Base-by-base conservation (phyloP, 345 rosid species). In the Laguncularia racemosa region DNA sequence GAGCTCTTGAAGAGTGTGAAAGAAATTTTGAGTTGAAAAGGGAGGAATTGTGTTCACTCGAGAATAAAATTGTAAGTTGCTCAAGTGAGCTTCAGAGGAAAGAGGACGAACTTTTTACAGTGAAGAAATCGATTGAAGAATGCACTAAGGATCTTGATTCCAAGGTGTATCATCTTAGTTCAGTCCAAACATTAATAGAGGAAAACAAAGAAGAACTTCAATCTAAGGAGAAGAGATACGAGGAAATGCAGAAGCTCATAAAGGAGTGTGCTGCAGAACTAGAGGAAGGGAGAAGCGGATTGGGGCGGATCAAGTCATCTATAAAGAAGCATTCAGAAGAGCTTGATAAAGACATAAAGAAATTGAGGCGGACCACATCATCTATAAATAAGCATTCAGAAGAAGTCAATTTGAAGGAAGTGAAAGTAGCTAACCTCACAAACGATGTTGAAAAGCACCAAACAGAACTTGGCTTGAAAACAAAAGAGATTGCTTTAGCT, bases 1-100 rank as follows among this genome's bases (percentile, higher is more conserved):
- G 40, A 33, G 11, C 4, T 6, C 11, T 33, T 33, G 40, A 33
- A 6, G 40, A 33, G 40, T 33, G 40, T 33, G 40, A 33, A 33
- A 33, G 40, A 33, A 33, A 10, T 0, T 1, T 23, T 9, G 0
- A 9, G 17, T 15, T 20, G 50, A 73, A 70, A 44, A 61, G 63
- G 49, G 43, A 52, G 43, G 58, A 57, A 17, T 50, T 73, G 69
- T 23, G 16, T 50, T 50, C 49, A 18, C 3, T 57, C 20, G 45
- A 50, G 14, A 16, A 40, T 4, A 10, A 7, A 21, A 43, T 76
- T 49, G 55, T 44, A 49, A 52, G 55, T 21, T 56, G 70, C 20
- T 2, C 16, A 19, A 48, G 44, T 18, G 64, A 67, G 54, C 55
- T 62, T 2, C 20, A 64, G 43, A 15, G 13, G 38, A 61, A 18